Evolutionary conservation across 257 asterid species (phyloP), one percentile per base, ranked within the genome.

Genomic region (Petunia axillaris): DNA sequence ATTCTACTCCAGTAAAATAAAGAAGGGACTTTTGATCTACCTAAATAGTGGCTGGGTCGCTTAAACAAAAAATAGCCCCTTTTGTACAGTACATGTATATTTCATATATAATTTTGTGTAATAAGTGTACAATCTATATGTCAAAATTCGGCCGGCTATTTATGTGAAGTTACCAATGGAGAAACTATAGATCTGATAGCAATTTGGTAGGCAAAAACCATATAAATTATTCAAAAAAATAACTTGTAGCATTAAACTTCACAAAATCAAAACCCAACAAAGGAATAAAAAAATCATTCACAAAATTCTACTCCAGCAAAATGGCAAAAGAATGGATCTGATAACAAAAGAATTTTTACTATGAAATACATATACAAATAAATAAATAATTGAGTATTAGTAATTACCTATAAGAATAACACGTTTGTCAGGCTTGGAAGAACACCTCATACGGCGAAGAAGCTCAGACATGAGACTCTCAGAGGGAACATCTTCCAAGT

Each of bases 361-460:
- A 5, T 11, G 16, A 37, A 48, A 71, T 14, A 15, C 43, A 62
- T 59, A 52, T 25, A 40, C 39, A 82, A 13, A 37, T 7, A 37
- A 10, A 52, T 37, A 4, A n/a, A 14, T 8, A 52, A 46, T 6
- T 3, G 5, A 64, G n/a, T 8, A 46, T 48, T 46, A 25, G 25
- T 25, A 25, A 25, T 40, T 55, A 93, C 98, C 98, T 25, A 94
- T 86, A 85, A 94, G 97, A 81, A 94, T 94, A 85, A 94, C 93
- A 87, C 98, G 97, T 78, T 92, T 94, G 88, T 94, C 98, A 13
- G 98, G 98, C 66, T 92, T 92, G 85, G 70, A 57, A 65, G 94
- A 85, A 75, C 97, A 92, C 85, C 86, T 90, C 93, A 91, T 85
- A 15, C 97, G 97, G 85, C 92, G 97, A 85, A 94, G 97, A 57